Percentiles rank a stretch among this genome's conserved stretches.
These are phyloP conservation scores for Xylariaceae sp. DNA, from an alignment of 2,329 filamentous ascomycete genomes.

Conservation along the genomic window DNA sequence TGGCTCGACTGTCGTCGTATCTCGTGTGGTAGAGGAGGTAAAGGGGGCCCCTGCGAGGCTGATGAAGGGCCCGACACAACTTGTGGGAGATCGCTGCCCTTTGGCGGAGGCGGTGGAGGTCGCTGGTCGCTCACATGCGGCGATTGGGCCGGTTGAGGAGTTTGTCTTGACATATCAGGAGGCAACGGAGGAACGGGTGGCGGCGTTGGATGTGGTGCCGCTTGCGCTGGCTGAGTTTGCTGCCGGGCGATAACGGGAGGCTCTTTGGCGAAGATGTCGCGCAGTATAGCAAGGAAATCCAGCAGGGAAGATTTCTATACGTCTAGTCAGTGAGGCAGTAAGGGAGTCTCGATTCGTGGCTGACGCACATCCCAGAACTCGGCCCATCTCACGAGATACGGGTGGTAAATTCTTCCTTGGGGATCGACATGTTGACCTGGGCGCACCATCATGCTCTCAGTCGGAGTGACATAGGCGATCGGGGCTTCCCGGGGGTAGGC, in stretches of 20 bases:
- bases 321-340: constrained; percentile 13
- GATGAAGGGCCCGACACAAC: constrained; percentile 30
- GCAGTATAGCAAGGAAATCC: constrained; percentile 77
- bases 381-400: constrained; percentile 86
- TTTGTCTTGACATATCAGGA: constrained; percentile 51
- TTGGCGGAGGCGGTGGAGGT: constrained; percentile 52
- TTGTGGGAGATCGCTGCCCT: constrained; percentile 33
- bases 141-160: constrained; percentile 31
- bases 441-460: constrained; percentile 81
- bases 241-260: constrained; percentile 81
- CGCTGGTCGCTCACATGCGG: constrained; percentile 28
- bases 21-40: constrained; percentile 32
- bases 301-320: constrained; percentile 74
- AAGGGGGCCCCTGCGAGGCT: constrained; percentile 22
- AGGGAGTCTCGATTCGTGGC: not conserved
- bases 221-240: constrained; percentile 30
- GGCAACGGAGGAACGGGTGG: constrained; percentile 71
- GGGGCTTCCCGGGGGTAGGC: constrained; percentile 83
- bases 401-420: constrained; percentile 91
- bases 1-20: constrained; percentile 22
- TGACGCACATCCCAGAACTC: constrained; percentile 82
- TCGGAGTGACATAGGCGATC: constrained; percentile 83
- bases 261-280: constrained; percentile 89
- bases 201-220: constrained; percentile 41
- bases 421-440: constrained; percentile 93